Conservation (phyloP, 2,329 filamentous ascomycete species). For the Beauveria sp. region DNA sequence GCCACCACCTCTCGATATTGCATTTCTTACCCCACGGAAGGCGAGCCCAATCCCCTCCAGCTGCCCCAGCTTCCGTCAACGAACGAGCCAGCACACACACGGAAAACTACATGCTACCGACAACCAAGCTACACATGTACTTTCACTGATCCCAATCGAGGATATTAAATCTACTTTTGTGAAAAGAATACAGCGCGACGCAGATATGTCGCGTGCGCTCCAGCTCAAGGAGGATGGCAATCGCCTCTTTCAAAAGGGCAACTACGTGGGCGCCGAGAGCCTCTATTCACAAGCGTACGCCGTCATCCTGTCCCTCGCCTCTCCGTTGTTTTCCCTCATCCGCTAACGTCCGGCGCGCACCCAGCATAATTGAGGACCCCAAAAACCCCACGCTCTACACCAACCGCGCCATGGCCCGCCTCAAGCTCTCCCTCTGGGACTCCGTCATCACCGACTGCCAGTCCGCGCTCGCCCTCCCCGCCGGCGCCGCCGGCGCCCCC, state of each 20-base stretch:
- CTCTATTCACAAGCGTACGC: slow-evolving; percentile 67
- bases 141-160: no score
- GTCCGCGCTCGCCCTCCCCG: slow-evolving; percentile 61
- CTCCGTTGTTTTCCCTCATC: background rate
- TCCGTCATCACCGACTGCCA: slow-evolving; percentile 71
- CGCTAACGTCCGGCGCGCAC: background rate
- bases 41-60: background rate
- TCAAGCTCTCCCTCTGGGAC: slow-evolving; percentile 67
- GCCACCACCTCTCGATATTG: background rate
- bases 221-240: slow-evolving; percentile 54
- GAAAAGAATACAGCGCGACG: no score
- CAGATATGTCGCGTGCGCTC: slow-evolving; percentile 27
- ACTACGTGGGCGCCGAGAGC: slow-evolving; percentile 58
- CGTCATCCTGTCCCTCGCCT: background rate
- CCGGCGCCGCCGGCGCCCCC: slow-evolving; percentile 27
- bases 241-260: slow-evolving; percentile 53
- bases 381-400: slow-evolving; percentile 75
- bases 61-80: background rate
- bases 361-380: slow-evolving; percentile 68
- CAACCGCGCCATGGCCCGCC: slow-evolving; percentile 77
- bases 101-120: background rate
- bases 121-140: background rate
- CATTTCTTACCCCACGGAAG: background rate
- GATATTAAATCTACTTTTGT: no score
- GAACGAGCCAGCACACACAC: background rate